Conservation (phyloP, 352 stramenopile genomes). For the Phytophthora europaea region DNA sequence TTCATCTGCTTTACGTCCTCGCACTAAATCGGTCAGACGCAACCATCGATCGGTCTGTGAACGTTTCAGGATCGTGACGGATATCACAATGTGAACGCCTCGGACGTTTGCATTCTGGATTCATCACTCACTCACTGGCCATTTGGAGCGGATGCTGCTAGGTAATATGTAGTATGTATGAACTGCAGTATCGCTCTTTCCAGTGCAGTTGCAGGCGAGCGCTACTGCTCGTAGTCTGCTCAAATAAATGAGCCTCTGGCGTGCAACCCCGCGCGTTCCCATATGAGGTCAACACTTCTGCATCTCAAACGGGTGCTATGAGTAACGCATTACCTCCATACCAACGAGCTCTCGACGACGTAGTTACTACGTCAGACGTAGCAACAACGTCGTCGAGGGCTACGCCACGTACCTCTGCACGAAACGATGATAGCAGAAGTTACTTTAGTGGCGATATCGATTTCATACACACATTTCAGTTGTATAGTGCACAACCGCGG, state of each 20-base stretch:
- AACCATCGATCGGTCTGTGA: constrained; percentile 6
- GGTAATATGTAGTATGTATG: neutral
- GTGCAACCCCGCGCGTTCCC: neutral
- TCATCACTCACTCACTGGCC: neutral
- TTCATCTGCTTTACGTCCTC: constrained; percentile 19
- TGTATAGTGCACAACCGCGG: neutral
- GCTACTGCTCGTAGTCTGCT: neutral
- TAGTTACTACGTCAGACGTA: neutral
- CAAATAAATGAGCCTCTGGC: constrained; percentile 2
- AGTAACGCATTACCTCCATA: constrained; percentile 11
- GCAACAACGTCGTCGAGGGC: too few species aligned
- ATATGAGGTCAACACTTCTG: neutral
- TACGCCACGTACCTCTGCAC: too few species aligned
- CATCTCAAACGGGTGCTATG: neutral
- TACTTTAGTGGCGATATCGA: neutral
- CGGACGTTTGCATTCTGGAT: constrained; percentile 4
- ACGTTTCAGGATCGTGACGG: constrained; percentile 29
- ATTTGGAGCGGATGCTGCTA: neutral
- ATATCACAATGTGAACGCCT: constrained; percentile 19
- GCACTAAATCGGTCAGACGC: constrained; percentile 27
- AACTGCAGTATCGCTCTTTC: constrained; percentile 3
- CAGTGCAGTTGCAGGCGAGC: neutral
- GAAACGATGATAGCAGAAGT: neutral
- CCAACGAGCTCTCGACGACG: constrained; percentile 1
- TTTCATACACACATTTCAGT: constrained; percentile 3